Evolutionary conservation across 2,329 filamentous ascomycete species (phyloP), one percentile per base, ranked within the genome.

Genomic region (Talaromyces sp.): DNA sequence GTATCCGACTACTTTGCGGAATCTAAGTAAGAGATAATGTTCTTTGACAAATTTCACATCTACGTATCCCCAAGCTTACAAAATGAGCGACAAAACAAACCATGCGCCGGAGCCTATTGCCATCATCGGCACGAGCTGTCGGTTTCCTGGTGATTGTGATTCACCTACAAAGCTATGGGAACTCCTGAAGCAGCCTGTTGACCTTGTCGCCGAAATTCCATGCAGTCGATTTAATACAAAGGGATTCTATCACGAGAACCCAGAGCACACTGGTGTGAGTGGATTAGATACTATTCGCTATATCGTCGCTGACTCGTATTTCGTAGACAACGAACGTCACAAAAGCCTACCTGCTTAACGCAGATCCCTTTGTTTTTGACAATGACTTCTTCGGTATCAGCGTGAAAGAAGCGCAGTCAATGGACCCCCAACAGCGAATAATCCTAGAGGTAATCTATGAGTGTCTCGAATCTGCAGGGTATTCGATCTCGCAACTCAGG

Each of bases 401-500:
- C 1, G 27, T 64, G 2, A 54, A 24, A 3, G 72, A 73, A 33
- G 72, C 69, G 16, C 69, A 70, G 13, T 81, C 82, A 3, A 73
- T 74, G 50, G 72, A 74, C 58, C 72, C 72, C 19, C 70, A 73
- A 52, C 71, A 73, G 45, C 56, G 72, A 1, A 56, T 70, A 2
- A 65, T 72, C 3, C 45, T 74, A 5, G 76, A 82, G 67, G 73
- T 71, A 1, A 77, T 80, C 0, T 83, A 82, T 67, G 76, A 83
- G 52, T 75, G 75, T 14, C 66, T 68, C 49, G 74, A 68, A 31
- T 47, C 63, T 35, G 70, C 69, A 37, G 70, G 70, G 19, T 52
- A 67, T 10, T 65, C 57, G 57, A 64, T 69, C 52, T 65, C 67
- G 24, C 54, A 60, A 16, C 31, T 76, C 1, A 61, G 39, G 35